These are phyloP conservation scores for Gastrolobium villosum DNA, from an alignment of 306 rosid genomes.

Conservation along the genomic window DNA sequence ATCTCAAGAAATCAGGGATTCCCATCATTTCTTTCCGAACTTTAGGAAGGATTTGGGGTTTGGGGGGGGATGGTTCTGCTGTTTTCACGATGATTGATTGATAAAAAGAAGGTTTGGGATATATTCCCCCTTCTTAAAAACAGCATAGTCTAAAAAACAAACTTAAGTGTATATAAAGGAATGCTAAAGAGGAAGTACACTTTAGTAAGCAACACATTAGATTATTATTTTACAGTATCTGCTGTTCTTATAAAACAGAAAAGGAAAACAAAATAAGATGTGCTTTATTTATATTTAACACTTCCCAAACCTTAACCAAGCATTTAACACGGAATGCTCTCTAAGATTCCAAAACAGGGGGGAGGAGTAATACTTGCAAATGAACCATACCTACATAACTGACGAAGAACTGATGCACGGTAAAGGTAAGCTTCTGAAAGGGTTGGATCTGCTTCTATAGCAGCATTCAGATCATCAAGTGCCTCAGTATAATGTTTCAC, in stretches of 20 bases:
- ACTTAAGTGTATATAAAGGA: neutral
- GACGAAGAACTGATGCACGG: constrained; percentile 91
- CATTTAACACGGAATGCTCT: constrained; percentile 16
- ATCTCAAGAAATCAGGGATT: constrained; percentile 27
- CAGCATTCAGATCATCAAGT: constrained; percentile 92
- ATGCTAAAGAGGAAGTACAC: constrained; percentile 34
- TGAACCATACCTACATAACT: constrained; percentile 82
- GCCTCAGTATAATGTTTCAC: constrained; percentile 90
- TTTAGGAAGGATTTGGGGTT: constrained; percentile 9
- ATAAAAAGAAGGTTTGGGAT: constrained; percentile 23
- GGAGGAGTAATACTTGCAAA: neutral
- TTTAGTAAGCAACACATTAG: neutral
- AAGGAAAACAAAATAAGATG: constrained; percentile 24
- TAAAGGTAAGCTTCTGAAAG: constrained; percentile 90
- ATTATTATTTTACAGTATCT: constrained; percentile 25
- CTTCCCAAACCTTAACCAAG: constrained; percentile 26
- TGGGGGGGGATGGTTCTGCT: neutral
- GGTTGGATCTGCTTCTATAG: constrained; percentile 90
- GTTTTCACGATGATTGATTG: constrained; percentile 22
- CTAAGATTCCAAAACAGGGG: neutral
- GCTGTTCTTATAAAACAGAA: constrained; percentile 26
- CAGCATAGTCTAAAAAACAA: neutral
- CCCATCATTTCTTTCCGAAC: constrained; percentile 1
- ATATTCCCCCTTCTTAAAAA: neutral
- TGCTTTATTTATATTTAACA: constrained; percentile 24